Evolutionary conservation across 140 eudicot genomes (phyloP), one percentile per base, ranked within the genome.

Genomic region (Oenanthe javanica): DNA sequence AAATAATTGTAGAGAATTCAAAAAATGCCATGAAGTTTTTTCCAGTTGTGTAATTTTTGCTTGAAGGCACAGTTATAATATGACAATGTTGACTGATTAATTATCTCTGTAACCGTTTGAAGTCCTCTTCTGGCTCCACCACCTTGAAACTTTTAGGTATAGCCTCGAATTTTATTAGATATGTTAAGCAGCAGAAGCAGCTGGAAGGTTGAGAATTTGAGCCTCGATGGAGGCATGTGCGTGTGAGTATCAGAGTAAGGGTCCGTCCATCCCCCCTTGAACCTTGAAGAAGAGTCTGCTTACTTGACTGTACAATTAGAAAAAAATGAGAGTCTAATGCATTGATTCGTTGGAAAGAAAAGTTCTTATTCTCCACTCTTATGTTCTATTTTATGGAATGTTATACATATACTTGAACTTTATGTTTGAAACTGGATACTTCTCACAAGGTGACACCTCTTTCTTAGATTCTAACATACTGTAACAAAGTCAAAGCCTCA

Each of bases 341-440:
- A 31, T 54, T 54, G 13, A 77, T 36, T 54, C 13, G 50, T 12
- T 77, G 25, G 80, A 77, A 57, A 0, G n/a, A 43, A 50, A 76
- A 51, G 21, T 51, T 52, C 18, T 25, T n/a, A 55, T 77, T 77
- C 52, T 77, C 42, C 71, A 77, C 54, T 77, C 51, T 3, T 77
- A 5, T 23, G 31, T 55, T 23, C 16, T 55, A 16, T 31, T 31
- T 6, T 36, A 5, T 77, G 69, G 47, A 76, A 77, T 55, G 80
- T 77, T 77, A 54, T 55, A 36, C 52, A 52, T 55, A 77, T 31
- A 23, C 69, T 77, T 40, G 55, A 50, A 50, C 16, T 12, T 12
- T 2, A 50, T 50, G 50, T 63, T 1, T 25, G 31, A 25, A 63
- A 36, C 18, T 42, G 21, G 7, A 55, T 18, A 19, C n/a, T 55